Percentiles rank a stretch among this genome's conserved stretches.
These are phyloP conservation scores for Solanum virginianum DNA, from an alignment of 257 asterid species.

Conservation along the genomic window DNA sequence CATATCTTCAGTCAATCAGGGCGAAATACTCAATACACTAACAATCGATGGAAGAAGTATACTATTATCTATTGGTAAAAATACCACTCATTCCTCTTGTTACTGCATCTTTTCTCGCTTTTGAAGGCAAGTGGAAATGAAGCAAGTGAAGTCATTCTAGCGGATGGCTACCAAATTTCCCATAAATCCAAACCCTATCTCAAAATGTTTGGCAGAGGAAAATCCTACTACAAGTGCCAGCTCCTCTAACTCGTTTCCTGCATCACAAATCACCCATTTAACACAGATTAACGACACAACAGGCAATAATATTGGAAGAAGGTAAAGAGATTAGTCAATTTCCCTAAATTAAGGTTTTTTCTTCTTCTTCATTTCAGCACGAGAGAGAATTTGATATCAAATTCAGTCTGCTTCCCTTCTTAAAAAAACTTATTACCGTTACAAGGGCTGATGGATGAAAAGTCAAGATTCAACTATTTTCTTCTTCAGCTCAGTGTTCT, in stretches of 20 bases:
- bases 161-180: constrained; percentile 63
- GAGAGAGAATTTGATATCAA: background rate
- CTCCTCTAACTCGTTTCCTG: constrained; percentile 80
- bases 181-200: constrained; percentile 54
- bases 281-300: background rate
- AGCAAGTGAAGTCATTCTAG: constrained; percentile 2
- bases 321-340: background rate
- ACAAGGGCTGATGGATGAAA: background rate
- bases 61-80: background rate
- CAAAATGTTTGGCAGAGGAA: constrained; percentile 50
- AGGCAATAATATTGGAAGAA: background rate
- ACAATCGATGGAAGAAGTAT: background rate
- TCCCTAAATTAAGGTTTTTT: background rate
- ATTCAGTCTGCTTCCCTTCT: background rate
- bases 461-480: background rate
- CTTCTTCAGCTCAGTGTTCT: background rate
- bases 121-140: background rate
- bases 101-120: background rate
- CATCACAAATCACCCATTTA: background rate
- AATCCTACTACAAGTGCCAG: constrained; percentile 68
- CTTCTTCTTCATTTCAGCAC: background rate
- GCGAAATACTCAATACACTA: background rate
- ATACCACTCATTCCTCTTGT: background rate
- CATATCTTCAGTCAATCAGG: background rate
- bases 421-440: background rate